Evolutionary conservation across 2,329 filamentous ascomycete species (phyloP).

Genomic region (Botrytis fragariae): DNA sequence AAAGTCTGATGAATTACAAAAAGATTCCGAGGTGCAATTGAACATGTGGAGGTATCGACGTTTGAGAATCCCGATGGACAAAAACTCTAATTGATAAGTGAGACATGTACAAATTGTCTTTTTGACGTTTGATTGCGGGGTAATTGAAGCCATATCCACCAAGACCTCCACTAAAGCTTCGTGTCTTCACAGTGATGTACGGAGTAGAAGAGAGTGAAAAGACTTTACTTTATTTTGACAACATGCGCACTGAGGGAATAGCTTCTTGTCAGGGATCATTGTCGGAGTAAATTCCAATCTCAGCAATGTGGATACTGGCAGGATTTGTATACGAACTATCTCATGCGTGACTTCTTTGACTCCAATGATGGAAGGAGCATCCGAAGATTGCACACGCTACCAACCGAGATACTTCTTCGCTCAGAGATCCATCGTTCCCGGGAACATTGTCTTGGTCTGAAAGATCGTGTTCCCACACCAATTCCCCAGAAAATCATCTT

Average conservation of each 20-base stretch:
- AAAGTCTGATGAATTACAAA: neutral
- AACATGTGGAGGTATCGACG: neutral
- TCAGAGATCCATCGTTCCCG: neutral
- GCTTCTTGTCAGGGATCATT: neutral
- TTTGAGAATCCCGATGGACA: neutral
- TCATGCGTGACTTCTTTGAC: neutral
- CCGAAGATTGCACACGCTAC: neutral
- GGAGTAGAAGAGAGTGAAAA: neutral
- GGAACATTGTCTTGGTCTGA: neutral
- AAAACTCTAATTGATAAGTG: neutral
- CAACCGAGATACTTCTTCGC: neutral
- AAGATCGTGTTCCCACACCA: neutral
- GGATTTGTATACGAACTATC: slow-evolving; percentile 1
- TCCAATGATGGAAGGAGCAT: neutral
- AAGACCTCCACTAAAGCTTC: neutral
- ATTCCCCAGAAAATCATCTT: neutral
- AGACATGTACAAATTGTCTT: neutral
- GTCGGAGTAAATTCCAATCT: neutral
- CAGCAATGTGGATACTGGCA: neutral
- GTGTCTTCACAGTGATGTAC: neutral
- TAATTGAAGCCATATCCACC: neutral
- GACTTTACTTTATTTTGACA: neutral
- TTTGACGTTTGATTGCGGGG: neutral
- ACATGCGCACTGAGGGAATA: neutral
- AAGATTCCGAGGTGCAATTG: neutral